These are phyloP conservation scores for Barnettozyma sp. DNA, from an alignment of 805 yeast genomes.

Conservation along the genomic window DNA sequence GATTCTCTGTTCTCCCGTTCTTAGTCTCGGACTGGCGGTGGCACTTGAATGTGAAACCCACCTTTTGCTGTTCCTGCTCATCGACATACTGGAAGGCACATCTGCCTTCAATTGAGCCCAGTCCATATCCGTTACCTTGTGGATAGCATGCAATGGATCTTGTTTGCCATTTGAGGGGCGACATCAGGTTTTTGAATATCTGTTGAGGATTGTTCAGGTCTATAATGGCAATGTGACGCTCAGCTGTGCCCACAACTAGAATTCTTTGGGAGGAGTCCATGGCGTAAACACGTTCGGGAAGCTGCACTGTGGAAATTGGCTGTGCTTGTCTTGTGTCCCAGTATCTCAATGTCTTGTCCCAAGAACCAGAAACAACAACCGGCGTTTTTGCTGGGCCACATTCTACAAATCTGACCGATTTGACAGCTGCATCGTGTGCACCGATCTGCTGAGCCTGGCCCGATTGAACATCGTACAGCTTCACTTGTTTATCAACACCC, in stretches of 20 bases:
- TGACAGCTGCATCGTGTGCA: slow-evolving; percentile 75
- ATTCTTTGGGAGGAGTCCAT: slow-evolving; percentile 81
- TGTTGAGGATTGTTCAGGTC: slow-evolving; percentile 78
- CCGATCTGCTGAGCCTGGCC: slow-evolving; percentile 86
- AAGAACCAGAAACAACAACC: slow-evolving; percentile 85
- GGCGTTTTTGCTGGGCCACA: slow-evolving; percentile 76
- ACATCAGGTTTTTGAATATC: slow-evolving; percentile 63
- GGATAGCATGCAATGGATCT: slow-evolving; percentile 77
- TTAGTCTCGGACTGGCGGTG: slow-evolving; percentile 69
- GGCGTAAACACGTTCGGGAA: slow-evolving; percentile 87
- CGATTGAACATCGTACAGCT: slow-evolving; percentile 71
- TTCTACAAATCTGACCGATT: slow-evolving; percentile 64
- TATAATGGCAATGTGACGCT: slow-evolving; percentile 68
- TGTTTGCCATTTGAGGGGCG: slow-evolving; percentile 89
- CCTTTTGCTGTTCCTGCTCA: slow-evolving; percentile 63
- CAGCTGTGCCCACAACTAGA: slow-evolving; percentile 92
- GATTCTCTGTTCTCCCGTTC: slow-evolving; percentile 46
- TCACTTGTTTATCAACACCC: slow-evolving; percentile 86
- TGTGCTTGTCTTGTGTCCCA: slow-evolving; percentile 89
- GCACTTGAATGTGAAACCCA: slow-evolving; percentile 88
- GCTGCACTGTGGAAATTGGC: slow-evolving; percentile 70
- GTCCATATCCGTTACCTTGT: slow-evolving; percentile 87
- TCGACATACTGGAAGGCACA: slow-evolving; percentile 92
- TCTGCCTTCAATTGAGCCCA: slow-evolving; percentile 92
- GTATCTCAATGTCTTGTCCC: slow-evolving; percentile 92